phyloP scores from a whole-genome alignment of 768 basidiomycete species.

The Kwoniella newhampshirensis region DNA sequence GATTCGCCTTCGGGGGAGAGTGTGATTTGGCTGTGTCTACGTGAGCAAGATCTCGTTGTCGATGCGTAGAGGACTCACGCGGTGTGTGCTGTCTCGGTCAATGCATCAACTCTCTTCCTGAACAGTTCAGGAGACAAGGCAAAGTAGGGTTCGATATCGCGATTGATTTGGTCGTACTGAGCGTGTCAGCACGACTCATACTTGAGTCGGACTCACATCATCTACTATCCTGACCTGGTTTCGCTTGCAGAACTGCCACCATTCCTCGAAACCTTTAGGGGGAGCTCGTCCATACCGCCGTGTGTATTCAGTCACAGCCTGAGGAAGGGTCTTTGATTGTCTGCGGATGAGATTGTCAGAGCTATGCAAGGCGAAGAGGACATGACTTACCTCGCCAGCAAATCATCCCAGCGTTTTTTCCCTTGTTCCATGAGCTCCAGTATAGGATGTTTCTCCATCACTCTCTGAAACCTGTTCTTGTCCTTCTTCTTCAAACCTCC shows the following conservation, averaged over 20 bases:
- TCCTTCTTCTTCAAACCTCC: constrained; percentile 26
- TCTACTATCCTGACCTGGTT: constrained; percentile 78
- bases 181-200: constrained; percentile 53
- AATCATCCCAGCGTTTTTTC: constrained; percentile 37
- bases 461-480: constrained; percentile 19
- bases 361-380: neutral
- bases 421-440: constrained; percentile 40
- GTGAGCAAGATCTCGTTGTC: neutral
- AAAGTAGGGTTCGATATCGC: constrained; percentile 83
- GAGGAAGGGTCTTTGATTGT: constrained; percentile 75
- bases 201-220: constrained; percentile 57
- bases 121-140: constrained; percentile 61
- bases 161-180: constrained; percentile 51
- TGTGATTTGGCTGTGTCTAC: constrained; percentile 29
- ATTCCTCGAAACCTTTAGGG: constrained; percentile 84
- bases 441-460: constrained; percentile 46
- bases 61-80: constrained; percentile 27
- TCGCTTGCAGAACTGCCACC: constrained; percentile 76
- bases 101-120: constrained; percentile 29
- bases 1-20: constrained; percentile 32
- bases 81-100: constrained; percentile 31
- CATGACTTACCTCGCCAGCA: constrained; percentile 35
- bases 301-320: constrained; percentile 79
- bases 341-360: constrained; percentile 30
- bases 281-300: constrained; percentile 73